Conservation (phyloP, 176 grass and related monocot genomes). For the Carex kokanica region DNA sequence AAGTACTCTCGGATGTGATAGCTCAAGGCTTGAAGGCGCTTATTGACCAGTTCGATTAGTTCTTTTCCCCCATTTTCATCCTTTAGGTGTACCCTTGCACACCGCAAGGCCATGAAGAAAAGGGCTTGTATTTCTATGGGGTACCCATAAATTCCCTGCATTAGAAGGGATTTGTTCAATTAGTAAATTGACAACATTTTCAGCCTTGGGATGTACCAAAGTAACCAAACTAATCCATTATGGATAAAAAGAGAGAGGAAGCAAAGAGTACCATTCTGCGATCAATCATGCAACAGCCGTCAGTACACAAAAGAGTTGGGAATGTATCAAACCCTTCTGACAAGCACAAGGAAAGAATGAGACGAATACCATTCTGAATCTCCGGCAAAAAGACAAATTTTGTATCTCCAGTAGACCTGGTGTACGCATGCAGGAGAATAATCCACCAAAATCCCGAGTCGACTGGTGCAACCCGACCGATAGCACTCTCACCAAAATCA, state of each 20-base stretch:
- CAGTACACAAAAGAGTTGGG: constrained; percentile 84
- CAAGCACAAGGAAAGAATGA: constrained; percentile 78
- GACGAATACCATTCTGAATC: constrained; percentile 64
- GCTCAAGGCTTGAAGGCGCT: constrained; percentile 63
- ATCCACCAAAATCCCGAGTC: constrained; percentile 99
- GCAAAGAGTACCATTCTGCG: constrained; percentile 65
- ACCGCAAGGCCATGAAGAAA: constrained; percentile 74
- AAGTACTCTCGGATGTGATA: constrained; percentile 73
- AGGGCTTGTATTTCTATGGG: constrained; percentile 81
- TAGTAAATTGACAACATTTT: constrained; percentile 14
- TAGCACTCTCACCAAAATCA: constrained; percentile 93
- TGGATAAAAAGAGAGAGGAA: not conserved
- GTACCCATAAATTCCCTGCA: constrained; percentile 79
- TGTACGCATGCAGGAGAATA: constrained; percentile 79
- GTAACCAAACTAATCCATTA: constrained; percentile 10
- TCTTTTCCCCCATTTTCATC: constrained; percentile 35
- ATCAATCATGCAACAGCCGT: constrained; percentile 92
- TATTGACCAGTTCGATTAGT: constrained; percentile 46
- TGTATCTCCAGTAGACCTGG: constrained; percentile 56
- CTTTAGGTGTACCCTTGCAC: constrained; percentile 42
- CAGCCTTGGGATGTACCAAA: constrained; percentile 15
- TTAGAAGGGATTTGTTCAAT: constrained; percentile 18
- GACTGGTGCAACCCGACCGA: constrained; percentile 86
- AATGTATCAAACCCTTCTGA: constrained; percentile 97
- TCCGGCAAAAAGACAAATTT: constrained; percentile 41